Conservation (phyloP, 306 rosid genomes). For the Abrus pulchellus region DNA sequence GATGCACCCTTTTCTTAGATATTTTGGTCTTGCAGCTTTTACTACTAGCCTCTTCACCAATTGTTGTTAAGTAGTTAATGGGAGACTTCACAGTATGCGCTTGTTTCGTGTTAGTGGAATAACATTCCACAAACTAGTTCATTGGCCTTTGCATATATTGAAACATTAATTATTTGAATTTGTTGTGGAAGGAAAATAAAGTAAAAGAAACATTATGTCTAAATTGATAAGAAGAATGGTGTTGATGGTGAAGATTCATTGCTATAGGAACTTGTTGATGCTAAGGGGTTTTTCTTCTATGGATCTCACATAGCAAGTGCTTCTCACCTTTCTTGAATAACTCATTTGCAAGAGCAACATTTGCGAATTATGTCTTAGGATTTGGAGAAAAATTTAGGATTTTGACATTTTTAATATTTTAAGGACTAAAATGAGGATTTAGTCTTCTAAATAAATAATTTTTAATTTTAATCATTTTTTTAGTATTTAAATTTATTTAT, state of each 20-base stretch:
- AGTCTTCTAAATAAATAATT: too few species aligned
- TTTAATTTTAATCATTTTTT: too few species aligned
- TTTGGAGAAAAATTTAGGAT: too few species aligned
- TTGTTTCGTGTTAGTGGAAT: constrained; percentile 50
- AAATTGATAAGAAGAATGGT: constrained; percentile 53
- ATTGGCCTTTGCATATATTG: constrained; percentile 53
- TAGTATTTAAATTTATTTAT: too few species aligned
- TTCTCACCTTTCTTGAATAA: constrained; percentile 93
- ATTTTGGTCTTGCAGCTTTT: constrained; percentile 70
- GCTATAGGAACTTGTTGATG: constrained; percentile 47
- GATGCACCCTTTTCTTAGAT: constrained; percentile 84
- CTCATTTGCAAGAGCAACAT: constrained; percentile 68
- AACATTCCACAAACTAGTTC: constrained; percentile 59
- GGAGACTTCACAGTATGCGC: constrained; percentile 59
- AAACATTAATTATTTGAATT: constrained; percentile 28
- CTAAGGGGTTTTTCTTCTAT: constrained; percentile 87
- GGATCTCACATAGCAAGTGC: constrained; percentile 92
- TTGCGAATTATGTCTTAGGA: too few species aligned
- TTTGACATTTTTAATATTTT: too few species aligned
- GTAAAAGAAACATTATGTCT: constrained; percentile 47
- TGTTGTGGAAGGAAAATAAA: constrained; percentile 69
- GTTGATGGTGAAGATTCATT: constrained; percentile 54
- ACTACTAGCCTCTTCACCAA: constrained; percentile 56
- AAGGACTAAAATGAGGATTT: too few species aligned
- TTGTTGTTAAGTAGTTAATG: constrained; percentile 65